phyloP scores from a whole-genome alignment of 768 basidiomycete genomes.

The Coprinellus aureogranulatus region DNA sequence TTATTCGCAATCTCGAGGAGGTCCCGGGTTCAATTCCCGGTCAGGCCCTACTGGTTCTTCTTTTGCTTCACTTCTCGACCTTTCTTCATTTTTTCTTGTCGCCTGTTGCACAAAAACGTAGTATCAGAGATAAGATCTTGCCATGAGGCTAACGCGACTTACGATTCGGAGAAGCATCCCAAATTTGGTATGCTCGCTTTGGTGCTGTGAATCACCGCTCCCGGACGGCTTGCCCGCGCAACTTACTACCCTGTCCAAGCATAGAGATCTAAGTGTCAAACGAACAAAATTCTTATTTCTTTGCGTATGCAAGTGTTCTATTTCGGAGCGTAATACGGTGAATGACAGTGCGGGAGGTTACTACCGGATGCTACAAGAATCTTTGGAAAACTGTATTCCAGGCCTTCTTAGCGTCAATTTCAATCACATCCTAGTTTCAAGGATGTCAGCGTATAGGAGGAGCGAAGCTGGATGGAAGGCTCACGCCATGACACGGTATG shows the following conservation, averaged over 20 bases:
- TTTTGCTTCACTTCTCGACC: no score
- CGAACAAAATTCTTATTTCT: background rate
- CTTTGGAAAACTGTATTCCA: slow-evolving; percentile 45
- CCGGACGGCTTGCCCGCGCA: no score
- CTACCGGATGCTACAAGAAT: slow-evolving; percentile 16
- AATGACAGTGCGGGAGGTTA: background rate
- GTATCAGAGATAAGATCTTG: no score
- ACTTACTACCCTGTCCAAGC: no score
- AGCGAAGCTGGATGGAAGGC: slow-evolving; percentile 10
- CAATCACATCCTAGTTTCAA: slow-evolving; percentile 52
- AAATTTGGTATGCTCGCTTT: no score
- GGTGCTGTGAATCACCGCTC: no score
- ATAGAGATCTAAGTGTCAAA: no score
- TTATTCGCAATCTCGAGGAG: slow-evolving; percentile 52
- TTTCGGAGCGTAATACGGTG: background rate
- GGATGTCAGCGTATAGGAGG: background rate
- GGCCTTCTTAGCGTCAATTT: slow-evolving; percentile 54
- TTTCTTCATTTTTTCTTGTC: no score
- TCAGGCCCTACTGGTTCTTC: slow-evolving; percentile 47
- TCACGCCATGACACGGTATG: slow-evolving; percentile 66
- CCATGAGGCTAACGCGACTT: no score
- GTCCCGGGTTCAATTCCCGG: slow-evolving; percentile 89
- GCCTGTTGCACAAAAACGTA: no score
- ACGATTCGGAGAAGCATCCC: no score
- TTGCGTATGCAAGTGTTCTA: background rate